Base-by-base conservation (phyloP, 192 early-diverging fungal species). In the Geranomyces michiganensis region DNA sequence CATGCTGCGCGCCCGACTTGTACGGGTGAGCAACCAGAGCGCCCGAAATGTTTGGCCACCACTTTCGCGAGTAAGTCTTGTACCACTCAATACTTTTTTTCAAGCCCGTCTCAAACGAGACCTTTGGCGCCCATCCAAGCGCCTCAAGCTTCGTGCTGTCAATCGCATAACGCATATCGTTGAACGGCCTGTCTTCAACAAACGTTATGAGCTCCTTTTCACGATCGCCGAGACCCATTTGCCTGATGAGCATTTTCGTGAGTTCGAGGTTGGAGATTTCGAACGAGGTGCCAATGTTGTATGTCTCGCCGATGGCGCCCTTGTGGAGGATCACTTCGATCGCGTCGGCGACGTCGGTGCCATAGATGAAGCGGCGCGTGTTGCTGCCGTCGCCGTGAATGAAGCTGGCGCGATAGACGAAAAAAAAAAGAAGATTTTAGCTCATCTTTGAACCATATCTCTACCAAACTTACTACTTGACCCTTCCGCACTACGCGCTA, bases 371-470 rank as follows among this genome's bases (percentile, higher is more conserved):
- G 62, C 88, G 90, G 30, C 92, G 76, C 14, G 86, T 88, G 71
- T 91, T 90, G 17, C 74, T 64, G 0, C 92, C 92, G 62, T 89
- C 79, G 21, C 92, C 92, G 73, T 93, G 92, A 56, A 93, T 82
- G 71, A 79, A 87, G 60, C 36, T 41, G 10, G 36, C 10, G 10
- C 36, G 36, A 41, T 10, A 41, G 3, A 41, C 5, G 36, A 88
- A 81, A 45, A 7, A 68, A 21, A 65, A 30, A 68, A 48, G 59
- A 62, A 65, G 24, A 22, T n/a, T 12, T 48, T n/a, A 48, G 47
- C 47, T n/a, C n/a, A n/a, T n/a, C n/a, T n/a, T n/a, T n/a, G n/a
- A n/a, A n/a, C n/a, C n/a, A n/a, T n/a, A n/a, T n/a, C n/a, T n/a
- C n/a, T n/a, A n/a, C n/a, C n/a, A n/a, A n/a, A n/a, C n/a, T n/a